These are phyloP conservation scores for Diutina rugosa DNA, from an alignment of 1,139 yeast genomes.

Conservation along the genomic window DNA sequence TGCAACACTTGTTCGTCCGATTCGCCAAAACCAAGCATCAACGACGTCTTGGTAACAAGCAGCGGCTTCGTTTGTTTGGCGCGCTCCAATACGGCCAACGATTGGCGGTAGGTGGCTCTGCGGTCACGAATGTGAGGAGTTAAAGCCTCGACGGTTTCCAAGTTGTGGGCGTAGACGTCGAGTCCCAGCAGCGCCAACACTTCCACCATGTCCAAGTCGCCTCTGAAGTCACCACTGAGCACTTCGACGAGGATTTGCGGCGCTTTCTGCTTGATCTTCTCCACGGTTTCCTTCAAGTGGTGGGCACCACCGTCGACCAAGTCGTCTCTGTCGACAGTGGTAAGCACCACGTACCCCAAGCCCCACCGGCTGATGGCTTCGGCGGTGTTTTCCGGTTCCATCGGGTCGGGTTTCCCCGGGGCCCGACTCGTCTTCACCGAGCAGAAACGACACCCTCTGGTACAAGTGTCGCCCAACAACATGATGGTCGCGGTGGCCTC, in stretches of 20 bases:
- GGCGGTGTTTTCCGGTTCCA: conserved; percentile 96
- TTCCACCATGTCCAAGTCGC: conserved; percentile 71
- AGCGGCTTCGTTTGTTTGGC: conserved; percentile 72
- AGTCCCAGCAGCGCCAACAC: conserved; percentile 76
- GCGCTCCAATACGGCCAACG: conserved; percentile 58
- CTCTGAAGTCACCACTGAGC: conserved; percentile 89
- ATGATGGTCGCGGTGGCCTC: conserved; percentile 99
- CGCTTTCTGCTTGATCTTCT: conserved; percentile 72
- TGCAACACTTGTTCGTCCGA: conserved; percentile 77
- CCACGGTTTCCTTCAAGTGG: conserved; percentile 84
- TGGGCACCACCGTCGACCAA: conserved; percentile 84
- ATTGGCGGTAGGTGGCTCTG: conserved; percentile 89
- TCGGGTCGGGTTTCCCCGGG: conserved; percentile 86
- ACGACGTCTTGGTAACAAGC: conserved; percentile 80
- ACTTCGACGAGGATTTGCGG: conserved; percentile 91
- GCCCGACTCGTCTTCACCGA: conserved; percentile 85
- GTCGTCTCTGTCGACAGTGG: conserved; percentile 97
- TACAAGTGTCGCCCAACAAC: conserved; percentile 97
- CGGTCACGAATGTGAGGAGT: conserved; percentile 96
- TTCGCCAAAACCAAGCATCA: conserved; percentile 97
- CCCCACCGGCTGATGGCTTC: conserved; percentile 98
- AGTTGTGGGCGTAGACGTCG: conserved; percentile 94
- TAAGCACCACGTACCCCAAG: conserved; percentile 90
- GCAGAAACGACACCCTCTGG: conserved; percentile 96
- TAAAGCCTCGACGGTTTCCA: conserved; percentile 90